Evolutionary conservation across 2,329 filamentous ascomycete species (phyloP).

Genomic region (Hypoxylon sp.): DNA sequence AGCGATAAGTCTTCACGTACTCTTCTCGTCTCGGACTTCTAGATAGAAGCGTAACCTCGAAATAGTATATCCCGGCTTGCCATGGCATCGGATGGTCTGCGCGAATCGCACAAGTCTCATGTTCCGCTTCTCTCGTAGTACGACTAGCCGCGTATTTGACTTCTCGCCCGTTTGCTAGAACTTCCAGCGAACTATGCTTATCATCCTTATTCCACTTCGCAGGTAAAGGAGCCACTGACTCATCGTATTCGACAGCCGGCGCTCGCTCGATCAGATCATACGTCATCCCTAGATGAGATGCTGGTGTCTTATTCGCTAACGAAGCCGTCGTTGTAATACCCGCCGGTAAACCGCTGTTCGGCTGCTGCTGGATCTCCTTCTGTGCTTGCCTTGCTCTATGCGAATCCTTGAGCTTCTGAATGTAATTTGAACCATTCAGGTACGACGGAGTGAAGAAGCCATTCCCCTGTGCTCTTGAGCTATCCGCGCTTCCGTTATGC

Average conservation of each 20-base stretch:
- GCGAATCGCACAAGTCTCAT: slow-evolving; percentile 85
- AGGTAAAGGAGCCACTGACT: slow-evolving; percentile 74
- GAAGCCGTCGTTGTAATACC: slow-evolving; percentile 52
- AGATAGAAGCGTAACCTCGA: slow-evolving; percentile 71
- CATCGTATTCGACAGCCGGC: slow-evolving; percentile 69
- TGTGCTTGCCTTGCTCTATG: slow-evolving; percentile 70
- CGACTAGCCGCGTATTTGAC: slow-evolving; percentile 69
- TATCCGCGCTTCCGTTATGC: slow-evolving; percentile 43
- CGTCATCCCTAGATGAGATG: slow-evolving; percentile 78
- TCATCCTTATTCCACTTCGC: slow-evolving; percentile 85
- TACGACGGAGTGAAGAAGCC: slow-evolving; percentile 88
- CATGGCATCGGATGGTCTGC: slow-evolving; percentile 88
- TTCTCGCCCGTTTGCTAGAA: slow-evolving; percentile 78
- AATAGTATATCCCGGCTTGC: slow-evolving; percentile 95
- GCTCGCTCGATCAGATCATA: slow-evolving; percentile 87
- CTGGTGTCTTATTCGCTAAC: slow-evolving; percentile 67
- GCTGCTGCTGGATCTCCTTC: slow-evolving; percentile 61
- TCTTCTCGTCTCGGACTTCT: slow-evolving; percentile 62
- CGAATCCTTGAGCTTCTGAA: slow-evolving; percentile 78
- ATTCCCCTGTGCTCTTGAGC: slow-evolving; percentile 48
- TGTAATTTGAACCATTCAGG: slow-evolving; percentile 80
- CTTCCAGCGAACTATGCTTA: slow-evolving; percentile 78
- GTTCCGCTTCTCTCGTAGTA: slow-evolving; percentile 63
- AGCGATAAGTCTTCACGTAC: slow-evolving; percentile 55
- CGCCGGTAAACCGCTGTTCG: slow-evolving; percentile 44